These are phyloP conservation scores for Diaporthe sp. DNA, from an alignment of 2,329 filamentous ascomycete species.

Conservation along the genomic window DNA sequence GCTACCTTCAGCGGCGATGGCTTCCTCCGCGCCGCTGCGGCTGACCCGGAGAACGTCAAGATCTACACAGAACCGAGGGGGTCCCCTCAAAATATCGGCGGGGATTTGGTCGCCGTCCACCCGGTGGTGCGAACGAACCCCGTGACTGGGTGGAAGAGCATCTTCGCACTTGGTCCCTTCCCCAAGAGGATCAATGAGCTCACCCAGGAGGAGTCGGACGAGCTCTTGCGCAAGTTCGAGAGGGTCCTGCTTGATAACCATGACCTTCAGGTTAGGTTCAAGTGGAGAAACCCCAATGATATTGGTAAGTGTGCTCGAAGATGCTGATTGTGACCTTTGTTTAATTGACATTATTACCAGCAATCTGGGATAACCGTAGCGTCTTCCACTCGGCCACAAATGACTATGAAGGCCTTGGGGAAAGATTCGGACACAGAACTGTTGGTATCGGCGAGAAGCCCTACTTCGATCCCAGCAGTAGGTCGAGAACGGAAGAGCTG, in stretches of 20 bases:
- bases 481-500: conserved; percentile 36
- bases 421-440: conserved; percentile 38
- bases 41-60: conserved; percentile 47
- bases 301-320: conserved; percentile 24
- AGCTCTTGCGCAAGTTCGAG: conserved; percentile 40
- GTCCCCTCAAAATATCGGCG: conserved; percentile 38
- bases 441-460: conserved; percentile 42
- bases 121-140: conserved; percentile 49
- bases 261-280: conserved; percentile 42
- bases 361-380: conserved; percentile 43
- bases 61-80: conserved; percentile 54
- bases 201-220: conserved; percentile 36
- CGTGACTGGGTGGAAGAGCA: conserved; percentile 48
- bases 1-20: conserved; percentile 59
- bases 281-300: conserved; percentile 41
- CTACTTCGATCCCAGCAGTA: conserved; percentile 38
- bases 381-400: conserved; percentile 40
- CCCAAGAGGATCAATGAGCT: conserved; percentile 47
- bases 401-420: conserved; percentile 39
- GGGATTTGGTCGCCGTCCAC: conserved; percentile 45
- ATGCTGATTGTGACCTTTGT: too few relatives aligned
- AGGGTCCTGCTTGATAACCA: conserved; percentile 38
- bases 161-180: conserved; percentile 47
- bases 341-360: background rate
- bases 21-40: conserved; percentile 54